Base-by-base conservation (phyloP, 306 rosid genomes). In the Psophocarpus tetragonolobus region DNA sequence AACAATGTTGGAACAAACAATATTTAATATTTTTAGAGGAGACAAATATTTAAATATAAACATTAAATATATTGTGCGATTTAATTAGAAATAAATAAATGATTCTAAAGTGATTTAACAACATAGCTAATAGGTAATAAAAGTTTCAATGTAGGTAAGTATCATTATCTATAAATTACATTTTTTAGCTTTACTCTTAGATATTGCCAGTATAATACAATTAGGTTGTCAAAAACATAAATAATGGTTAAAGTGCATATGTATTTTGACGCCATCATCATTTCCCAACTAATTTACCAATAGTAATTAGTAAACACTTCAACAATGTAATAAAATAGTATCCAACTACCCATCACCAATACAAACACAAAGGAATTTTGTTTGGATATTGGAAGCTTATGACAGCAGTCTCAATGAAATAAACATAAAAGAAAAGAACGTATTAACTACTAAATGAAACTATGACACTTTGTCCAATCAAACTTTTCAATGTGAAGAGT, bases 101-200 rank as follows among this genome's bases (percentile, higher is more conserved):
- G n/a, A n/a, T n/a, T n/a, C n/a, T n/a, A n/a, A n/a, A n/a, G n/a
- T n/a, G n/a, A n/a, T n/a, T n/a, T n/a, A 63, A 56, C 15, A 30
- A 7, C 6, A 26, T 21, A n/a, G n/a, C n/a, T n/a, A n/a, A n/a
- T n/a, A n/a, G n/a, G n/a, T n/a, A n/a, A n/a, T n/a, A n/a, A n/a
- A n/a, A n/a, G n/a, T n/a, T n/a, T n/a, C n/a, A n/a, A n/a, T n/a
- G n/a, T n/a, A n/a, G n/a, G n/a, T n/a, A n/a, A n/a, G n/a, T n/a
- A n/a, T n/a, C n/a, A n/a, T n/a, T n/a, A n/a, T n/a, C n/a, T n/a
- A n/a, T n/a, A n/a, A n/a, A n/a, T n/a, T n/a, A n/a, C n/a, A n/a
- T n/a, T n/a, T n/a, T n/a, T n/a, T 81, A 93, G 83, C 85, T 93
- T 93, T 77, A 93, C 91, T 47, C 98, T 89, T 93, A 77, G 98